phyloP scores from a whole-genome alignment of 306 rosid genomes.

The Trichosanthes cucumerina region DNA sequence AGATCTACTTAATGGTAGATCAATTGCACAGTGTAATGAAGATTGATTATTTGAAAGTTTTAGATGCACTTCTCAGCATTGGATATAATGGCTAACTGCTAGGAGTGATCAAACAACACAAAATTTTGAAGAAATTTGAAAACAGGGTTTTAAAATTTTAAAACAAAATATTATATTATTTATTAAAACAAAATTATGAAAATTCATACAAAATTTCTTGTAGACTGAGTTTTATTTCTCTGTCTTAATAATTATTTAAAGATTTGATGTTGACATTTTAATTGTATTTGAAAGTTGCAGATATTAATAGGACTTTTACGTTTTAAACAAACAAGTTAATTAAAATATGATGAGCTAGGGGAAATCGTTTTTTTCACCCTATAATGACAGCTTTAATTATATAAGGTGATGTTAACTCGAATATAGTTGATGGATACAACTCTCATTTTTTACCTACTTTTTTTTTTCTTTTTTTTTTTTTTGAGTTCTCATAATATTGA shows the following conservation, averaged over 20 bases:
- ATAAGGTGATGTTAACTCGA: too few species aligned
- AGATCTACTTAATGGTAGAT: conserved; percentile 11
- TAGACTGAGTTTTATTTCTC: neutral
- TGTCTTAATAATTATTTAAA: too few species aligned
- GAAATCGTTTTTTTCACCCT: too few species aligned
- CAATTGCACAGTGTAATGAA: conserved; percentile 25
- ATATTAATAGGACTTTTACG: neutral
- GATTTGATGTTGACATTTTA: too few species aligned
- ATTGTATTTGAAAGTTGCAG: neutral
- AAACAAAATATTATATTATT: neutral
- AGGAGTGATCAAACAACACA: neutral
- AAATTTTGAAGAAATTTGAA: neutral
- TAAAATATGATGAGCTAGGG: too few species aligned
- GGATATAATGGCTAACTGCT: neutral
- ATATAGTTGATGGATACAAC: too few species aligned
- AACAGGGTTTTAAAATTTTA: neutral
- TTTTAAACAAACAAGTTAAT: too few species aligned
- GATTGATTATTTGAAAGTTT: conserved; percentile 8
- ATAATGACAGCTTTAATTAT: too few species aligned
- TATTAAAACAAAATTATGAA: neutral
- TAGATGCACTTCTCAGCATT: neutral
- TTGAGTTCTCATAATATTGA: too few species aligned
- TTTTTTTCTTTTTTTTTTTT: too few species aligned
- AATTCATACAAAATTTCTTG: neutral
- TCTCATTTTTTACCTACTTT: too few species aligned